Evolutionary conservation across 2,329 filamentous ascomycete species (phyloP).

Genomic region (Paraconiothyrium brasiliense): DNA sequence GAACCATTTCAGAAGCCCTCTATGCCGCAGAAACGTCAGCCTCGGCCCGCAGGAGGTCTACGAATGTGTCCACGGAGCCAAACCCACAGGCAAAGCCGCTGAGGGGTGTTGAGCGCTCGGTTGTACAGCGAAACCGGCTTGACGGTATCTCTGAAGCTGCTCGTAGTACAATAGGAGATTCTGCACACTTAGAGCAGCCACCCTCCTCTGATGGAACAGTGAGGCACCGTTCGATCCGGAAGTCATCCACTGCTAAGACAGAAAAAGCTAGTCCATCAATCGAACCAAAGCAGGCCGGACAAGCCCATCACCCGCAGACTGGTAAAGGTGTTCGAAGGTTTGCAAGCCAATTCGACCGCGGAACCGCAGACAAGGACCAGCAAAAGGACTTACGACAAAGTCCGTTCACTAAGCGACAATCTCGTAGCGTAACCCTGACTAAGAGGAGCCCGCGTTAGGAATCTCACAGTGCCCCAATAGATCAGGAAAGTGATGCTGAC

Average conservation of each 20-base stretch:
- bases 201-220: slow-evolving; percentile 25
- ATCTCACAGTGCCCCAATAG: slow-evolving; percentile 25
- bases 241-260: slow-evolving; percentile 31
- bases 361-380: slow-evolving; percentile 10
- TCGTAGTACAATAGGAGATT: slow-evolving; percentile 12
- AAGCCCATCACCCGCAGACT: slow-evolving; percentile 26
- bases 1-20: slow-evolving; percentile 6
- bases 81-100: slow-evolving; percentile 18
- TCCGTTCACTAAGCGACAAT: neutral
- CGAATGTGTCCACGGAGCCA: slow-evolving; percentile 24
- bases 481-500: slow-evolving; percentile 16
- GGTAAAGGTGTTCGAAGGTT: slow-evolving; percentile 34
- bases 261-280: slow-evolving; percentile 21
- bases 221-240: slow-evolving; percentile 24
- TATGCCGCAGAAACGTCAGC: slow-evolving; percentile 10
- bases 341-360: slow-evolving; percentile 16
- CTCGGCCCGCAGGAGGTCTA: slow-evolving; percentile 21
- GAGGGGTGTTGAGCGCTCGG: slow-evolving; percentile 10
- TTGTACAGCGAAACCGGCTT: slow-evolving; percentile 10
- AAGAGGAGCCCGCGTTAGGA: slow-evolving; percentile 18
- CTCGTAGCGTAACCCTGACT: neutral
- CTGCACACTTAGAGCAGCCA: slow-evolving; percentile 10
- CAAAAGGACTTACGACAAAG: neutral
- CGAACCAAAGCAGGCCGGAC: neutral
- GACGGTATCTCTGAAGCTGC: slow-evolving; percentile 11